A percentile compares a stretch with the other conserved stretches of the same genome.
Evolutionary conservation across 140 eudicot species (phyloP).

Genomic region (Oenanthe javanica): DNA sequence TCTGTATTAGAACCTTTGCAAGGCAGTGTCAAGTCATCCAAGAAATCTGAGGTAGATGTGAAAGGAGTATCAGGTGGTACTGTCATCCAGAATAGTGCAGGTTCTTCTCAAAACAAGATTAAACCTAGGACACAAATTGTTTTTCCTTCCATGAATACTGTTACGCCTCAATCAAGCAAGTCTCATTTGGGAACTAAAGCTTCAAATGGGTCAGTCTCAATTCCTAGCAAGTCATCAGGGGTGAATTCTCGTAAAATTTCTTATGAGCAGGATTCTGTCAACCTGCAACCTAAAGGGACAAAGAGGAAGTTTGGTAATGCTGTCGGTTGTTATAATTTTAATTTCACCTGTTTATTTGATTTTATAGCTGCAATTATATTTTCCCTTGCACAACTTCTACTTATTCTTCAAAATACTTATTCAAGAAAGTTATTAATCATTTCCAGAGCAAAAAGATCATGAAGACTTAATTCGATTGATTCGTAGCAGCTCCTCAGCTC

Average conservation of each 20-base stretch:
- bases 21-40: conserved; percentile 26
- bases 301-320: conserved; percentile 77
- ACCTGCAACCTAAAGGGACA: conserved; percentile 39
- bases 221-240: conserved; percentile 33
- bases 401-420: neutral
- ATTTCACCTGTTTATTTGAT: neutral
- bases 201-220: conserved; percentile 28
- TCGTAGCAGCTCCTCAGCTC: conserved; percentile 49
- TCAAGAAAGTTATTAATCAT: neutral
- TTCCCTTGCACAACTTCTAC: neutral
- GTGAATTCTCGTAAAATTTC: conserved; percentile 23
- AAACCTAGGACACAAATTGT: conserved; percentile 43
- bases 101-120: conserved; percentile 17
- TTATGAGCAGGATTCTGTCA: conserved; percentile 32
- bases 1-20: conserved; percentile 15
- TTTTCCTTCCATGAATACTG: conserved; percentile 37
- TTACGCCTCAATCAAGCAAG: conserved; percentile 23
- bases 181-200: conserved; percentile 28
- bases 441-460: conserved; percentile 68
- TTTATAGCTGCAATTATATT: neutral
- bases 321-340: conserved; percentile 1
- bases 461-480: conserved; percentile 53
- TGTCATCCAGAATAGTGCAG: conserved; percentile 10
- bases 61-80: conserved; percentile 25
- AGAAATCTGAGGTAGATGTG: conserved; percentile 13